Evolutionary conservation across 164 flowering plant species (phyloP).

Genomic region (Hamamelis virginiana): DNA sequence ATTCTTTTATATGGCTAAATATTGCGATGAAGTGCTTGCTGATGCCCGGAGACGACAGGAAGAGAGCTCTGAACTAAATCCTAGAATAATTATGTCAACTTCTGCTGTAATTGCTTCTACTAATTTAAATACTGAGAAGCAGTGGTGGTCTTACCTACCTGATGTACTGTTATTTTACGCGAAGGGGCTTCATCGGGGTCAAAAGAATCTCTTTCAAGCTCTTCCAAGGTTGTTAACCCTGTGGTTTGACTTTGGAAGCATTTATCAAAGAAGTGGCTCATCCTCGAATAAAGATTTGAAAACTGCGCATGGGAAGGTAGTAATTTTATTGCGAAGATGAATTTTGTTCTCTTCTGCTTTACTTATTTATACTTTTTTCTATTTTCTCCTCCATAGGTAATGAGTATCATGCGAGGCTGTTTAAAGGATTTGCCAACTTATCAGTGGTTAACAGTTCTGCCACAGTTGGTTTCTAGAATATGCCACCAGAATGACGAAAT

Average conservation of each 20-base stretch:
- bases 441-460: conserved; percentile 91
- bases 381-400: conserved; percentile 45
- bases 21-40: conserved; percentile 88
- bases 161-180: conserved; percentile 87
- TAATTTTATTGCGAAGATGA: conserved; percentile 3
- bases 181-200: conserved; percentile 94
- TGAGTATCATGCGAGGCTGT: conserved; percentile 92
- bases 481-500: conserved; percentile 96
- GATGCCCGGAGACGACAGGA: conserved; percentile 97
- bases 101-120: conserved; percentile 32
- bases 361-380: neutral
- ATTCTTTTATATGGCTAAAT: conserved; percentile 89
- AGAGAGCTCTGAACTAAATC: conserved; percentile 49
- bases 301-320: conserved; percentile 63
- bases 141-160: conserved; percentile 81
- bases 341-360: neutral
- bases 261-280: conserved; percentile 58
- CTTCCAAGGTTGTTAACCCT: conserved; percentile 95
- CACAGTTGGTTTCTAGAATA: conserved; percentile 97
- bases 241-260: conserved; percentile 97
- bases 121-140: conserved; percentile 50
- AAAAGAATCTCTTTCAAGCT: conserved; percentile 91
- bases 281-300: conserved; percentile 73
- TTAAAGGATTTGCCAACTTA: conserved; percentile 91
- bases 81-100: conserved; percentile 37